These are phyloP conservation scores for Rhizophora mangle DNA, from an alignment of 345 rosid genomes.

Conservation along the genomic window DNA sequence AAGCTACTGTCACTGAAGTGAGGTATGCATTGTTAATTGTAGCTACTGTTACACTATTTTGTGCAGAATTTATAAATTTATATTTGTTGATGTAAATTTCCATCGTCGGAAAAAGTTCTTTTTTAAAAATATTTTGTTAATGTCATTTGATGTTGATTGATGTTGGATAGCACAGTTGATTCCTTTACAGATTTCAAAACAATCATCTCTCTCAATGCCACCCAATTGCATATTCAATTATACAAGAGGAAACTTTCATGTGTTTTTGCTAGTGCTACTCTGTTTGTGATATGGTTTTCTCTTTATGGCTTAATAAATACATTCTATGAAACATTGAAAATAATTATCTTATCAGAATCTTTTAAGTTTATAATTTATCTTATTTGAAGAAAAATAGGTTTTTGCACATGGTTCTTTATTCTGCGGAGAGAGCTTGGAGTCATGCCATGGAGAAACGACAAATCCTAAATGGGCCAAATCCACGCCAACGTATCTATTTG, in stretches of 20 bases:
- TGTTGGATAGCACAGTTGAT: neutral
- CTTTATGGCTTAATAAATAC: neutral
- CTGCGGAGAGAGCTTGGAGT: constrained; percentile 98
- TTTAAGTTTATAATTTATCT: constrained; percentile 13
- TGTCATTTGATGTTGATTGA: too few relatives aligned
- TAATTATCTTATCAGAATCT: neutral
- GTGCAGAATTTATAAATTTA: neutral
- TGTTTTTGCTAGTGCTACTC: neutral
- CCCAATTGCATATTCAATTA: too few relatives aligned
- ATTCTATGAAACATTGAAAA: neutral
- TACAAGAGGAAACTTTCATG: neutral
- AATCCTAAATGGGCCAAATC: constrained; percentile 90
- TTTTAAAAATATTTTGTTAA: neutral
- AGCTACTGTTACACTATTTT: neutral
- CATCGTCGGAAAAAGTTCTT: neutral
- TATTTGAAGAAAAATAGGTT: constrained; percentile 52
- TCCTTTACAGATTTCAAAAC: neutral
- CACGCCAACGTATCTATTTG: constrained; percentile 75
- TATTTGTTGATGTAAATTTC: neutral
- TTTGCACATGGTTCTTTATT: constrained; percentile 86
- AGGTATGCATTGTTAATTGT: constrained; percentile 44
- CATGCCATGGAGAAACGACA: constrained; percentile 99
- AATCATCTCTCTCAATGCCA: neutral
- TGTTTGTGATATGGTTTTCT: neutral
- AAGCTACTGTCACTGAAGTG: constrained; percentile 86